phyloP scores from a whole-genome alignment of 257 asterid genomes.

The Lycium ferocissimum region DNA sequence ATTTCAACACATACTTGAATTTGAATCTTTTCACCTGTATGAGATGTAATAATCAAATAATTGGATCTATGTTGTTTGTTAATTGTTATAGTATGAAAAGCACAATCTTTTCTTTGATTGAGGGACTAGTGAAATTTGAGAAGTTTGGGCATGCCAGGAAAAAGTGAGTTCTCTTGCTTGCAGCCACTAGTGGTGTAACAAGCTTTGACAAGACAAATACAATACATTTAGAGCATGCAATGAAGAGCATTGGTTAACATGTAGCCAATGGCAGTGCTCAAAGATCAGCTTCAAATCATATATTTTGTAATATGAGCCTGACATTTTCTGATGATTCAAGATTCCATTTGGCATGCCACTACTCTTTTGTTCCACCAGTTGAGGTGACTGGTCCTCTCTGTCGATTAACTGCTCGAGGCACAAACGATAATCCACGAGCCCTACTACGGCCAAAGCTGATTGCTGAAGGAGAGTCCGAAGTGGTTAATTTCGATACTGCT shows the following conservation, averaged over 20 bases:
- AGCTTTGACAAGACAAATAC: neutral
- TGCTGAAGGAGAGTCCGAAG: slow-evolving; percentile 80
- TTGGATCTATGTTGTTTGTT: neutral
- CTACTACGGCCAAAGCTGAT: slow-evolving; percentile 85
- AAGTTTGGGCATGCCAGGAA: slow-evolving; percentile 83
- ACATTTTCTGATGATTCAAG: neutral
- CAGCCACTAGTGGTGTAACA: neutral
- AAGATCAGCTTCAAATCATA: neutral
- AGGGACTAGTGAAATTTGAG: slow-evolving; percentile 60
- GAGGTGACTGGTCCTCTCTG: slow-evolving; percentile 50
- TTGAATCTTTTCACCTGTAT: neutral
- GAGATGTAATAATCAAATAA: neutral
- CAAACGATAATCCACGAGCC: slow-evolving; percentile 68
- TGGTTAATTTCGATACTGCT: slow-evolving; percentile 81
- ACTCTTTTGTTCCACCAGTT: slow-evolving; percentile 34
- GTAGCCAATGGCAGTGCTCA: slow-evolving; percentile 5
- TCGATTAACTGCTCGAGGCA: slow-evolving; percentile 71
- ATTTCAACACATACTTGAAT: neutral
- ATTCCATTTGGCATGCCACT: slow-evolving; percentile 18
- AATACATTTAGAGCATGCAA: neutral
- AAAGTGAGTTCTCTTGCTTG: slow-evolving; percentile 32
- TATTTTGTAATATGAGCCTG: neutral
- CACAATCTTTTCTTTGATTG: slow-evolving; percentile 53
- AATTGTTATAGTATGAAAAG: slow-evolving; percentile 63
- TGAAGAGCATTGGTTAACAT: neutral